Base-by-base conservation (phyloP, 2,329 filamentous ascomycete species). In the Xylariaceae sp. region DNA sequence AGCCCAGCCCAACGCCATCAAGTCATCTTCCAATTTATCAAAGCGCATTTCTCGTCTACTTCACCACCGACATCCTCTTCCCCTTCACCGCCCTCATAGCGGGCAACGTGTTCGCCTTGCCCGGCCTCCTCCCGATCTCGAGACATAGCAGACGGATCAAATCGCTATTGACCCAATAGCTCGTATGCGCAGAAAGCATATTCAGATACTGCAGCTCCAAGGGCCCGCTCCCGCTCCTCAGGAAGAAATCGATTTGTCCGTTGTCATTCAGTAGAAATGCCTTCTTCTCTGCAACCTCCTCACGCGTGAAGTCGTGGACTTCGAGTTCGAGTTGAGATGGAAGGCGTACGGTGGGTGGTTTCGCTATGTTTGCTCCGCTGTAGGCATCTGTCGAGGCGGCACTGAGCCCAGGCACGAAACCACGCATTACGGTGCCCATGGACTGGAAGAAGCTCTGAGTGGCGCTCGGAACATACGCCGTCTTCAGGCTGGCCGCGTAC, bases 171-270 rank as follows among this genome's bases (percentile, higher is more conserved):
- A 84, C 80, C 94, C 94, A 99, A 70, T 99, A 99, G 67, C 89
- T 93, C 50, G 89, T 91, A 70, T 99, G 94, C 9, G 94, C 94
- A 51, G 90, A 89, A 49, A 99, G 74, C 94, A 99, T 99, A 60
- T 96, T 97, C 34, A 97, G 72, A 67, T 99, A 99, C 71, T 97
- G 92, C 19, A 97, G 91, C 70, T 96, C 94, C 34, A 99, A 75
- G 4, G 92, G 87, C 0, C 94, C 94, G 1, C 89, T 88, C 0
- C 90, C 89, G 7, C 90, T 91, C 45, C 84, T 84, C 45, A 99
- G 74, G 63, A 87, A 95, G 71, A 84, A 99, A 68, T 99, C 94
- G 39, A 99, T 86, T 71, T 99, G 94, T 0, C 92, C 93, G 60
- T 97, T 97, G 63, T 99, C 94, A 61, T 99, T 99, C 4, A 99